Conservation (phyloP, 768 basidiomycete genomes). For the Tricholoma matsutake region DNA sequence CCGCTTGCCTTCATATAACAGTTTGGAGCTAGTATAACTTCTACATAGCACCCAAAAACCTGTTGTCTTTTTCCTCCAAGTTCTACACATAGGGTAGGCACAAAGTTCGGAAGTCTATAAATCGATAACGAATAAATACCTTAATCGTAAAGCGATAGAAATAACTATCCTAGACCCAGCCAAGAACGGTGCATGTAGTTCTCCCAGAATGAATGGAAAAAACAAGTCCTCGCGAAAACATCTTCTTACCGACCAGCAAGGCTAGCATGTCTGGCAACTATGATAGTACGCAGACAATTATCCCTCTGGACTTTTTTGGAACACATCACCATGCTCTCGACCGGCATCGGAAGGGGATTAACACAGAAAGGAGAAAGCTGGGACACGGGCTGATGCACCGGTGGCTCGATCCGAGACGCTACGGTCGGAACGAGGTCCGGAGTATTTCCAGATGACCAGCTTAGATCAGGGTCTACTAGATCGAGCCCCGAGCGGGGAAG, state of each 20-base stretch:
- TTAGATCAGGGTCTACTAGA: conserved; percentile 2
- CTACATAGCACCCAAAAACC: too few species aligned
- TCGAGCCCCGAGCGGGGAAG: conserved; percentile 22
- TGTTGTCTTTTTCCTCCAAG: background rate
- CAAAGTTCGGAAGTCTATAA: background rate
- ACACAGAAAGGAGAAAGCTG: conserved; percentile 26
- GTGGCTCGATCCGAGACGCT: background rate
- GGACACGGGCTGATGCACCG: conserved; percentile 9
- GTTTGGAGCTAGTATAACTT: too few species aligned
- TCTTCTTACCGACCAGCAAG: conserved; percentile 39
- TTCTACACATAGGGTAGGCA: background rate
- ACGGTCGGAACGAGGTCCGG: background rate
- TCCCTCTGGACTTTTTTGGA: conserved; percentile 13
- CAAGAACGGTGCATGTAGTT: background rate
- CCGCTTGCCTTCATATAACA: too few species aligned
- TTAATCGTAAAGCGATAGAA: background rate
- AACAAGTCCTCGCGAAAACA: background rate
- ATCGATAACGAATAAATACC: conserved; percentile 2
- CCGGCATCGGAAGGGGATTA: conserved; percentile 55
- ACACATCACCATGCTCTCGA: conserved; percentile 45
- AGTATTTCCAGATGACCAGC: background rate
- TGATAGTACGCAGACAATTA: conserved; percentile 20
- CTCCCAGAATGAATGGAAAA: background rate
- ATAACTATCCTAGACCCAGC: background rate
- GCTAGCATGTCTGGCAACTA: conserved; percentile 33